phyloP scores from a whole-genome alignment of 495 filamentous ascomycete genomes.

The Daldinia childiae region DNA sequence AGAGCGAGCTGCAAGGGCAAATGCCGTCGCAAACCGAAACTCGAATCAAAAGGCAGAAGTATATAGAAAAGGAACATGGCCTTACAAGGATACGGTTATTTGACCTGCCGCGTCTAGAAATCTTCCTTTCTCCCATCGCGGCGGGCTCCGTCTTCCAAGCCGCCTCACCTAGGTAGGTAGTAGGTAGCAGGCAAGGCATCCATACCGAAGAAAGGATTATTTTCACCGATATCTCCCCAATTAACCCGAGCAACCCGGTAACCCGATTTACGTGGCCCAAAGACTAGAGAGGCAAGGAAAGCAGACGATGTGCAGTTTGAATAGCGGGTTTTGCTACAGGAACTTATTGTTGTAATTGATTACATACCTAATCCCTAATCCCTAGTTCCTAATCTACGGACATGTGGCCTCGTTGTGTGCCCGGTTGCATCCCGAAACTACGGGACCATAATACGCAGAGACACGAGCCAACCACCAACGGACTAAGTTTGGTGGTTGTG shows the following conservation, averaged over 20 bases:
- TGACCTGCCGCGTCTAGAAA: conserved; percentile 41
- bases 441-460: conserved; percentile 9
- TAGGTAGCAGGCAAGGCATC: conserved; percentile 3
- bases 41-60: conserved; percentile 28
- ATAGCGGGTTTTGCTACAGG: not conserved
- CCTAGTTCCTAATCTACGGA: conserved; percentile 7
- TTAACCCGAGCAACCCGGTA: conserved; percentile 16
- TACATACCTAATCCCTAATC: not conserved
- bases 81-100: not conserved
- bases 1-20: conserved; percentile 16
- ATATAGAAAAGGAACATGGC: conserved; percentile 19
- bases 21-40: conserved; percentile 36
- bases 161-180: conserved; percentile 31
- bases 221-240: conserved; percentile 27
- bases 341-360: conserved; percentile 11
- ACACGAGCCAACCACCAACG: not conserved
- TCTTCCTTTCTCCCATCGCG: conserved; percentile 29
- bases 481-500: conserved; percentile 5
- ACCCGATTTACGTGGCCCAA: not conserved
- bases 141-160: conserved; percentile 2
- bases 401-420: conserved; percentile 9
- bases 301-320: conserved; percentile 5
- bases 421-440: conserved; percentile 27
- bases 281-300: conserved; percentile 4
- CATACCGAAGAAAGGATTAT: conserved; percentile 19